These are phyloP conservation scores for Phoma sp. DNA, from an alignment of 2,329 filamentous ascomycete genomes.

Conservation along the genomic window DNA sequence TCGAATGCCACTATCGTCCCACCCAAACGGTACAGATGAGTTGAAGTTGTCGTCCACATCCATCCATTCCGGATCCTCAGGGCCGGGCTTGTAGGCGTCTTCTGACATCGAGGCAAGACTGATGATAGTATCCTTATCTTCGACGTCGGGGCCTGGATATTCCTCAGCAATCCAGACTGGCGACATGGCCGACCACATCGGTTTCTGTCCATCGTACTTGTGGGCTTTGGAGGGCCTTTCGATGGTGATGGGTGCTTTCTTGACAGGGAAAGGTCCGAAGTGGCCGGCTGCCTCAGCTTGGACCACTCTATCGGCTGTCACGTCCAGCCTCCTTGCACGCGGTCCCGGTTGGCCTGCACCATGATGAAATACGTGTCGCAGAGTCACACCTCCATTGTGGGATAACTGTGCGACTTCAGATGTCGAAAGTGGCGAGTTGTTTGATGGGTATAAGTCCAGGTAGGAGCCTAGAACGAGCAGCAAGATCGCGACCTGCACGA, in stretches of 20 bases:
- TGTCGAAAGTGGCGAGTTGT: constrained; percentile 14
- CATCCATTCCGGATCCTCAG: constrained; percentile 43
- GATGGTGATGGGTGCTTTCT: constrained; percentile 36
- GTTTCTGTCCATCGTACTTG: constrained; percentile 29
- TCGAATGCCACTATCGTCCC: constrained; percentile 46
- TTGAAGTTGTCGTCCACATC: constrained; percentile 41
- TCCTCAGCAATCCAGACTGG: constrained; percentile 40
- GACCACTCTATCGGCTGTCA: constrained; percentile 31
- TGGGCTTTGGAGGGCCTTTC: constrained; percentile 31
- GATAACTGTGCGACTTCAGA: constrained; percentile 5
- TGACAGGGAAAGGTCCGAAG: constrained; percentile 41
- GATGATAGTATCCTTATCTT: constrained; percentile 42
- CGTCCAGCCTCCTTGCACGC: constrained; percentile 41
- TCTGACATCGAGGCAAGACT: constrained; percentile 47
- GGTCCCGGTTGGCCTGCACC: constrained; percentile 43
- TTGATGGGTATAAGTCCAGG: constrained; percentile 12
- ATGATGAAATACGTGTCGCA: constrained; percentile 44
- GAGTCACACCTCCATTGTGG: constrained; percentile 23
- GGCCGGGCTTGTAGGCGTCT: constrained; percentile 44
- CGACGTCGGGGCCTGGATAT: constrained; percentile 38
- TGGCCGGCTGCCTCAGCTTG: constrained; percentile 29
- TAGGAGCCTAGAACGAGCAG: constrained; percentile 23
- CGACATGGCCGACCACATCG: constrained; percentile 40
- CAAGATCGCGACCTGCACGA: constrained; percentile 33
- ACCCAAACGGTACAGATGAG: constrained; percentile 42